These are phyloP conservation scores for Syncephalastrum sp. DNA, from an alignment of 371 early-diverging fungal species.

Conservation along the genomic window DNA sequence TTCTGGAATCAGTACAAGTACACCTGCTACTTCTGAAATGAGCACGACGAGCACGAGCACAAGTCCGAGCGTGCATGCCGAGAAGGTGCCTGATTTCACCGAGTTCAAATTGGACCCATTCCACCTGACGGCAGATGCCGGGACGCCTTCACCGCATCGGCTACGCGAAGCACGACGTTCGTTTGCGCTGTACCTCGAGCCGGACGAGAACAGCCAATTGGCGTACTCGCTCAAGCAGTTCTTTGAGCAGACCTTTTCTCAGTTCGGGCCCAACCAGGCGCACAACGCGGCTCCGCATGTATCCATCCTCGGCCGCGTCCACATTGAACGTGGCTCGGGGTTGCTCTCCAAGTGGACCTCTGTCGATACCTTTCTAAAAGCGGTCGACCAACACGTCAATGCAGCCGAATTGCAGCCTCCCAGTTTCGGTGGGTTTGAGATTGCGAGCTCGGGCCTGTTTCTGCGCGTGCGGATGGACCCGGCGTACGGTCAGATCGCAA, in stretches of 20 bases:
- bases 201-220: slow-evolving; percentile 8
- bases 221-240: slow-evolving; percentile 14
- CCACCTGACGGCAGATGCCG: slow-evolving; percentile 12
- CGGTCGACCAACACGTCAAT: slow-evolving; percentile 11
- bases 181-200: slow-evolving; percentile 18
- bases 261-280: slow-evolving; percentile 24
- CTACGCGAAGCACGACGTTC: slow-evolving; percentile 20
- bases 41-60: slow-evolving; percentile 14
- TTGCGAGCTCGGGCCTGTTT: slow-evolving; percentile 12
- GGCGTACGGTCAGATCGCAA: slow-evolving; percentile 10
- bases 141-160: slow-evolving; percentile 19
- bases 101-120: slow-evolving; percentile 26
- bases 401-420: slow-evolving; percentile 11
- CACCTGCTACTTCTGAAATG: slow-evolving; percentile 5
- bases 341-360: slow-evolving; percentile 10
- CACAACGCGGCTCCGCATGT: slow-evolving; percentile 20
- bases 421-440: slow-evolving; percentile 17
- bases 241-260: slow-evolving; percentile 18
- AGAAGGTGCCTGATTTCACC: slow-evolving; percentile 19
- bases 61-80: slow-evolving; percentile 3
- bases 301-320: slow-evolving; percentile 17
- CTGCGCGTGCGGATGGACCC: slow-evolving; percentile 15
- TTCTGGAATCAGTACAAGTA: slow-evolving; percentile 12
- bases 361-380: slow-evolving; percentile 9
- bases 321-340: slow-evolving; percentile 15